A percentile compares a stretch with the other conserved stretches of the same genome.
Evolutionary conservation across 2,329 filamentous ascomycete species (phyloP).

Genomic region (Clathrospora elynae): DNA sequence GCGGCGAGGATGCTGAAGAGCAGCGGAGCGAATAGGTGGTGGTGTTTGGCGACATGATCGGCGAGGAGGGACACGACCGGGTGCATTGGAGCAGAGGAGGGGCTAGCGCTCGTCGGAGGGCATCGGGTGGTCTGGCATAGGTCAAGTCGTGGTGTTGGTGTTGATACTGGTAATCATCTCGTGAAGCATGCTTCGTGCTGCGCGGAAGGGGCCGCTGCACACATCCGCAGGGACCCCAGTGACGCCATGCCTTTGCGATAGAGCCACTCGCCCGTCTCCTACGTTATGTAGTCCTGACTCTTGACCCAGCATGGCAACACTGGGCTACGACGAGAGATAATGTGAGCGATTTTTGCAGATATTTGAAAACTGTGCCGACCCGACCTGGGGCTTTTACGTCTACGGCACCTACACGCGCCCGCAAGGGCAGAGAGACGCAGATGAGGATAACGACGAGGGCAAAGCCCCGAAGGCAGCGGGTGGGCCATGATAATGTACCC

Average conservation of each 20-base stretch:
- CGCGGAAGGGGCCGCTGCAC: slow-evolving; percentile 8
- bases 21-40: slow-evolving; percentile 40
- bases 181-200: slow-evolving; percentile 5
- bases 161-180: background rate
- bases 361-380: background rate
- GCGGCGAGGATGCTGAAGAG: slow-evolving; percentile 45
- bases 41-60: slow-evolving; percentile 42
- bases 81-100: slow-evolving; percentile 45
- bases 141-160: slow-evolving; percentile 7
- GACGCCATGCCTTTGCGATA: slow-evolving; percentile 13
- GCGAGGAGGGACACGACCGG: slow-evolving; percentile 37
- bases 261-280: too few species aligned
- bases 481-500: background rate
- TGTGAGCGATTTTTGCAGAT: slow-evolving; percentile 4
- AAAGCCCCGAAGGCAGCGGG: background rate
- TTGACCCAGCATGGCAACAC: too few species aligned
- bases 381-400: slow-evolving; percentile 11
- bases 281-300: too few species aligned
- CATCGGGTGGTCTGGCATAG: slow-evolving; percentile 33
- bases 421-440: background rate
- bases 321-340: too few species aligned
- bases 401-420: slow-evolving; percentile 7
- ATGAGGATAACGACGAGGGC: background rate
- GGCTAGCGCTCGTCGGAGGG: slow-evolving; percentile 41
- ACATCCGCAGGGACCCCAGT: slow-evolving; percentile 14